Base-by-base conservation (phyloP, 1,284 basidiomycete genomes). In the Mycena sp. region DNA sequence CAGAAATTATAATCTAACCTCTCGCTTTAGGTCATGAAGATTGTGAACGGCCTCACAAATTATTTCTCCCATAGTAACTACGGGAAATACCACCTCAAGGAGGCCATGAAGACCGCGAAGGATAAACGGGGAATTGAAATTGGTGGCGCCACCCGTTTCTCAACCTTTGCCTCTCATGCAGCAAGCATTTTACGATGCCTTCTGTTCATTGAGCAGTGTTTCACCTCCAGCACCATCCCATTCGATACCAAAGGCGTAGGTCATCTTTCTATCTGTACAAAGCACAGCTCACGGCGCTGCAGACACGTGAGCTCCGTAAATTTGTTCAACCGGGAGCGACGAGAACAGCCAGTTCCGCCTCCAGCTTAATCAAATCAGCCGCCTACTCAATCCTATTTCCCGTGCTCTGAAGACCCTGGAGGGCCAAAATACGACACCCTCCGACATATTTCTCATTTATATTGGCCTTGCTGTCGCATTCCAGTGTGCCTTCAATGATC, bases 21-120 rank as follows among this genome's bases (percentile, higher is more conserved):
- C 25, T 3, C 19, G 16, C 14, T 45, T 41, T 28, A 59, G 58
- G 49, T 30, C n/a, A 49, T 61, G 35, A n/a, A 10, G 12, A 56
- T 55, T 37, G 52, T 61, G 10, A 50, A 38, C 25, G 48, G 26
- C 10, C 21, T 61, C 2, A 51, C 60, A 5, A 61, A 46, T 37
- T 61, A 61, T 58, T 61, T 64, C 44, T 58, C 44, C 0, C 52
- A 67, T 29, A 54, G 53, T 26, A 67, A 67, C 45, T 62, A 65
- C 35, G 63, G 63, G 6, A 51, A 58, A 19, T 21, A 58, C 41
- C 58, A 64, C 12, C 66, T 67, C 10, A 52, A 28, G 12, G 23
- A 57, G 1, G 63, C 58, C 30, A 41, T 61, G 43, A 46, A 53
- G 41, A 48, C 40, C 23, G 55, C 25, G 25, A n/a, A 38, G 11